A percentile compares a stretch with the other conserved stretches of the same genome.
phyloP scores from a whole-genome alignment of 2,329 filamentous ascomycete genomes.

The Aspergillus fructus region DNA sequence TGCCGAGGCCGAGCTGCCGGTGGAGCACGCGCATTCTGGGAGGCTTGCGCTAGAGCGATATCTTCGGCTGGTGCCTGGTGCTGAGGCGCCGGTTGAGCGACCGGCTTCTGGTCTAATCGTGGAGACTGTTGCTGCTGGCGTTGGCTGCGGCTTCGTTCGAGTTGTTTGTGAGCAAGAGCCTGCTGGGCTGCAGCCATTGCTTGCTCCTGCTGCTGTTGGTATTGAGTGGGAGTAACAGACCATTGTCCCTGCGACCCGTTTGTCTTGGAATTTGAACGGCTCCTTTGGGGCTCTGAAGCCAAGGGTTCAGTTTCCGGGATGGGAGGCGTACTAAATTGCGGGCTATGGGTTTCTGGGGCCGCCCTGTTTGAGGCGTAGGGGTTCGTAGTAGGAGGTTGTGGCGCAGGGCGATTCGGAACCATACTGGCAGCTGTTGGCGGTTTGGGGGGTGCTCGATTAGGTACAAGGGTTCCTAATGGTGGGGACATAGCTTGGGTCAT shows the following conservation, averaged over 20 bases:
- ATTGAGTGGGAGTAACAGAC: slow-evolving; percentile 44
- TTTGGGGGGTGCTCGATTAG: slow-evolving; percentile 80
- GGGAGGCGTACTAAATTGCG: slow-evolving; percentile 46
- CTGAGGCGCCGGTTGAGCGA: slow-evolving; percentile 26
- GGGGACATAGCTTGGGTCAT: slow-evolving; percentile 51
- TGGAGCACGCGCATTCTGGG: slow-evolving; percentile 43
- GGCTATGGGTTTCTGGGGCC: slow-evolving; percentile 52
- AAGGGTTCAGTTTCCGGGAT: slow-evolving; percentile 59
- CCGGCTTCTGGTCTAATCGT: slow-evolving; percentile 51
- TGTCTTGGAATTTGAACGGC: slow-evolving; percentile 65
- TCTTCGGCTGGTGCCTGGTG: slow-evolving; percentile 40
- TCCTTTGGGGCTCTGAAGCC: slow-evolving; percentile 66
- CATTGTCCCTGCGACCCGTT: slow-evolving; percentile 56
- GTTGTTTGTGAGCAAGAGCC: slow-evolving; percentile 66
- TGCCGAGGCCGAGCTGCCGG: slow-evolving; percentile 70
- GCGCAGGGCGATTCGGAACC: slow-evolving; percentile 43
- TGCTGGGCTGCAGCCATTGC: slow-evolving; percentile 78
- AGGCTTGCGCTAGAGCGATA: slow-evolving; percentile 35
- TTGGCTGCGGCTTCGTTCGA: slow-evolving; percentile 74
- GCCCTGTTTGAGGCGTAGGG: slow-evolving; percentile 51
- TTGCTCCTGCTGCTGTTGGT: slow-evolving; percentile 75
- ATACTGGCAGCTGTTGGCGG: slow-evolving; percentile 60
- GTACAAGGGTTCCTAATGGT: slow-evolving; percentile 61
- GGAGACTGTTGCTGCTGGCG: slow-evolving; percentile 56
- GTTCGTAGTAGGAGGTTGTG: slow-evolving; percentile 44